Evolutionary conservation across 495 filamentous ascomycete species (phyloP), one percentile per base, ranked within the genome.

Genomic region (Rhypophila decipiens): DNA sequence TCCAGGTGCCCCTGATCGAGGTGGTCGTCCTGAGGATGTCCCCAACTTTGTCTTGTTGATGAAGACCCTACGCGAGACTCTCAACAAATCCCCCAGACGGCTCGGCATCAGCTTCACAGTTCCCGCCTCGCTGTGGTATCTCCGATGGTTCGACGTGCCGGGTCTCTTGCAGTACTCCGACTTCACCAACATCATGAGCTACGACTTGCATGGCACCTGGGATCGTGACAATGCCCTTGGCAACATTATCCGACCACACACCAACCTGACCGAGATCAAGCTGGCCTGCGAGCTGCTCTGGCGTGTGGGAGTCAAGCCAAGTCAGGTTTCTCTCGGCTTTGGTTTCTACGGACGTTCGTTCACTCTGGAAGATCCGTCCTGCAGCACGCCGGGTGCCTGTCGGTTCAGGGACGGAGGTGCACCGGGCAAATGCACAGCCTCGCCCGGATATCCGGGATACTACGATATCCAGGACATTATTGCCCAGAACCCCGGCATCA

Each of bases 231-330:
- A 56, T 19, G 45, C 37, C 5, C 65, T 64, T 22, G 72, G 70
- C 4, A 38, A 45, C 8, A 47, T 60, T 23, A 55, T 74, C 8
- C 44, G 57, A 0, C 64, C 62, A 0, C 78, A 83, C 50, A 79
- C 77, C 1, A 81, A 83, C 47, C 45, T 80, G 0, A 80, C 78
- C 1, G 78, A 80, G 55, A 81, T 83, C 46, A 50, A 77, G 11
- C 15, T 50, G 2, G 66, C 64, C 0, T 17, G 75, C 1, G 57
- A 79, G 13, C 67, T 83, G 0, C 53, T 80, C 0, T 80, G 77
- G 77, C 55, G 77, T 0, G 71, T 69, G 47, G 50, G 67, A 22
- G 62, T 83, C 7, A 46, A 54, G 3, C 59, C 75, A 0, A 24
- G 38, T 0, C 64, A 75, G 43, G 58, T 82, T 3, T 48, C 50